Evolutionary conservation across 352 stramenopile genomes (phyloP).

Genomic region (Phytophthora gonapodyides): DNA sequence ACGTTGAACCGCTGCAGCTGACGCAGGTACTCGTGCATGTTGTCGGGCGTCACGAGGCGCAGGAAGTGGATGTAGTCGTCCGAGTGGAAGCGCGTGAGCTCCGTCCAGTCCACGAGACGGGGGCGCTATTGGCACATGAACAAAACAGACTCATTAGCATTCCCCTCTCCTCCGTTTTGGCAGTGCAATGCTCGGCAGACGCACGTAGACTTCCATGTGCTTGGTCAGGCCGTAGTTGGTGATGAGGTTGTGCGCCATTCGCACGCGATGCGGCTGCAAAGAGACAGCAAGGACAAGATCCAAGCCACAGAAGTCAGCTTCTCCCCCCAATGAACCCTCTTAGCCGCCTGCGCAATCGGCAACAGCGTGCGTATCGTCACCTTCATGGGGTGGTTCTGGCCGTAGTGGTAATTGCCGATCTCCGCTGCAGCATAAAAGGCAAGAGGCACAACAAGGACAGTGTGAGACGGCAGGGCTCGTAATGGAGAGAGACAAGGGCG

Average conservation of each 20-base stretch:
- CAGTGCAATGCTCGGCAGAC: conserved; percentile 23
- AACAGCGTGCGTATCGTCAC: conserved; percentile 21
- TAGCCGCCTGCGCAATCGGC: neutral
- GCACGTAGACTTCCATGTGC: conserved; percentile 98
- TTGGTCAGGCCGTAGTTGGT: conserved; percentile 99
- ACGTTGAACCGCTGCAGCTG: conserved; percentile 98
- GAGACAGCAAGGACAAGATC: neutral
- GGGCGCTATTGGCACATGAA: conserved; percentile 68
- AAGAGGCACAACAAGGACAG: conserved; percentile 4
- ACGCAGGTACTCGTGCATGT: conserved; percentile 96
- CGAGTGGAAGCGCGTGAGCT: conserved; percentile 99
- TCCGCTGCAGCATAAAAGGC: conserved; percentile 74
- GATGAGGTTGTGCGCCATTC: conserved; percentile 99
- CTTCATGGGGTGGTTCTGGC: conserved; percentile 93
- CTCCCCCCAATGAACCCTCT: no score
- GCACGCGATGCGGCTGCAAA: conserved; percentile 95
- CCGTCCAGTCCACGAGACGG: conserved; percentile 94
- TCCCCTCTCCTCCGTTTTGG: no score
- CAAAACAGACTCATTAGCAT: conserved; percentile 13
- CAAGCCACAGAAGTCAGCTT: no score
- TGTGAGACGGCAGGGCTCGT: neutral
- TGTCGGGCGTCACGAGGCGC: conserved; percentile 97
- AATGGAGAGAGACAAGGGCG: neutral
- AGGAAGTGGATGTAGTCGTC: conserved; percentile 99
- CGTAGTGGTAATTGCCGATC: conserved; percentile 99